phyloP scores from a whole-genome alignment of 768 basidiomycete genomes.

The Amylocystis lapponica region DNA sequence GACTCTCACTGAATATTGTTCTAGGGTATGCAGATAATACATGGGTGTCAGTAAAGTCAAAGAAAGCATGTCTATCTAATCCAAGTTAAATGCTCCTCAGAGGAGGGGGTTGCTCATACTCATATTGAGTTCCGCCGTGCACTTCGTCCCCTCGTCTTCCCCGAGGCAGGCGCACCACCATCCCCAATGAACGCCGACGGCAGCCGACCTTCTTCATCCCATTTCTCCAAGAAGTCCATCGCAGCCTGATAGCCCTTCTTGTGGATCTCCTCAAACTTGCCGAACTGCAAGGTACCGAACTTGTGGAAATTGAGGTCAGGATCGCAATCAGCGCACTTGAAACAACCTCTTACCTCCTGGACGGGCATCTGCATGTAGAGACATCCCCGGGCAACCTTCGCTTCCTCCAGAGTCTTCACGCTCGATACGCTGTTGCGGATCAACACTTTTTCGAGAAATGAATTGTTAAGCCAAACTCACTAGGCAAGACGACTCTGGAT shows the following conservation, averaged over 20 bases:
- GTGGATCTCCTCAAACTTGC: conserved; percentile 84
- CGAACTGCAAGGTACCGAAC: conserved; percentile 90
- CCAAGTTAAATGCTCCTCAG: neutral
- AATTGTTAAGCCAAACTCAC: conserved; percentile 42
- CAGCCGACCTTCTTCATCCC: conserved; percentile 81
- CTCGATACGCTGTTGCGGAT: conserved; percentile 73
- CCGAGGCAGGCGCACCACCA: conserved; percentile 36
- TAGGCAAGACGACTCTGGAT: conserved; percentile 94
- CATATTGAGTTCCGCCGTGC: conserved; percentile 71
- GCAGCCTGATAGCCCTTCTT: conserved; percentile 76
- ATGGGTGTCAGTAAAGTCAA: neutral
- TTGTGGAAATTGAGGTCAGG: conserved; percentile 28
- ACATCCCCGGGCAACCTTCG: conserved; percentile 85
- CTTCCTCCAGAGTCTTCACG: conserved; percentile 91
- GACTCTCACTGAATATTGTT: no score
- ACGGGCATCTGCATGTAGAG: conserved; percentile 95
- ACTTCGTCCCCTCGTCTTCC: conserved; percentile 68
- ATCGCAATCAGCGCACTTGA: neutral
- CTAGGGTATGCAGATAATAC: neutral
- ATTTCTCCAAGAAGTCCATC: conserved; percentile 61
- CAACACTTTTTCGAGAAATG: neutral
- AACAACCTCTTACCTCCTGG: conserved; percentile 52
- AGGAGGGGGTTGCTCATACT: neutral
- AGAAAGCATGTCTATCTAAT: neutral
- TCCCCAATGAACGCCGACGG: conserved; percentile 69